Percentiles rank a stretch among this genome's conserved stretches.
Conservation (phyloP, 2,329 filamentous ascomycete species). For the Botrytis tulipae region DNA sequence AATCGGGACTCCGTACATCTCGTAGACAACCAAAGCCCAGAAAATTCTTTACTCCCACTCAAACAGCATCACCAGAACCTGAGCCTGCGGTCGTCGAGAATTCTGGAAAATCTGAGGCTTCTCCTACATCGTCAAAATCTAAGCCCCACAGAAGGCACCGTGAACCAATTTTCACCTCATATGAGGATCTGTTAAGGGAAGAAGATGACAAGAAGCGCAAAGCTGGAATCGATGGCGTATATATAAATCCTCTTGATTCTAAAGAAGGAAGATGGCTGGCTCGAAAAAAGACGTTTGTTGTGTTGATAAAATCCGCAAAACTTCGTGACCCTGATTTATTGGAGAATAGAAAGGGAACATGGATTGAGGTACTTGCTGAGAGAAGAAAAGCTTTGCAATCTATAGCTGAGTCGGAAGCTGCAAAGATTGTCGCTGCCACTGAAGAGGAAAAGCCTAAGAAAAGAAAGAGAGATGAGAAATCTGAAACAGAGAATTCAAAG, state of each 20-base stretch:
- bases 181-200: constrained; percentile 21
- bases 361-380: constrained; percentile 23
- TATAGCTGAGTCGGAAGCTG: constrained; percentile 10
- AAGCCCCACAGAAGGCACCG: not conserved
- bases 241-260: constrained; percentile 24
- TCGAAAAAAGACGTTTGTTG: constrained; percentile 37
- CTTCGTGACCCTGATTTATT: constrained; percentile 31
- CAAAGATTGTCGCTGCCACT: not conserved
- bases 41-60: not conserved
- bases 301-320: constrained; percentile 37
- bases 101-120: not conserved
- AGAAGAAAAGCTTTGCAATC: constrained; percentile 18
- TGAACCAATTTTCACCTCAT: constrained; percentile 16
- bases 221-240: constrained; percentile 25
- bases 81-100: not conserved
- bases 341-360: constrained; percentile 23
- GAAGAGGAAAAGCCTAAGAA: constrained; percentile 13
- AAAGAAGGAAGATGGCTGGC: constrained; percentile 34
- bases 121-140: not conserved
- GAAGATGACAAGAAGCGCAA: constrained; percentile 21
- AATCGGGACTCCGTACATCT: constrained; percentile 17
- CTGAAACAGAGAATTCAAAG: not conserved
- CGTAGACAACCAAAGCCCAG: constrained; percentile 19
- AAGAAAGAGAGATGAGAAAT: constrained; percentile 5
- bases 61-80: not conserved